Conservation (phyloP, 805 yeast species). For the Cyberlindnera petersonii region DNA sequence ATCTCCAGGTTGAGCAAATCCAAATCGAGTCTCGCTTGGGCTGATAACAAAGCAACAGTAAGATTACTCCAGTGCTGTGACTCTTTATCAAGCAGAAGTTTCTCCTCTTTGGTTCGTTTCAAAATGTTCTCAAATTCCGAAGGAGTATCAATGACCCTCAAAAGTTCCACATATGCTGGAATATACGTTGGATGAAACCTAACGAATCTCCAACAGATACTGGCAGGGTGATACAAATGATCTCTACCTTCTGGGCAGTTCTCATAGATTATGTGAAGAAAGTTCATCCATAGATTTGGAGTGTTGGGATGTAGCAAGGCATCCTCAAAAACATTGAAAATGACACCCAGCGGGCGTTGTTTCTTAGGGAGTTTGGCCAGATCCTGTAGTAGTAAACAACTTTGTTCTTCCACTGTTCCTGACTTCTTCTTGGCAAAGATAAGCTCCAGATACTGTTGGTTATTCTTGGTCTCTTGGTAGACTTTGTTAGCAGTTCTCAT, state of each 20-base stretch:
- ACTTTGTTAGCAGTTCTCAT: conserved; percentile 37
- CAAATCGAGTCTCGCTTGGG: not conserved
- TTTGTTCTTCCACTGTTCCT: conserved; percentile 5
- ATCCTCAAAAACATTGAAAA: conserved; percentile 15
- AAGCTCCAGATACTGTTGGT: conserved; percentile 32
- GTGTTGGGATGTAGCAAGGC: conserved; percentile 11
- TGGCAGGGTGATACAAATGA: too few species aligned
- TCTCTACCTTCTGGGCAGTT: too few species aligned
- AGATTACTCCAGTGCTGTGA: conserved; percentile 35
- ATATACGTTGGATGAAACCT: conserved; percentile 11
- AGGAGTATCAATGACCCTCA: conserved; percentile 4
- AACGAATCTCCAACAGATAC: conserved; percentile 10
- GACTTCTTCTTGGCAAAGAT: conserved; percentile 28
- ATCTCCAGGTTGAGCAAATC: not conserved
- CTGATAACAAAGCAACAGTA: conserved; percentile 28
- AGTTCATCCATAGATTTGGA: conserved; percentile 13
- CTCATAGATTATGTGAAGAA: conserved; percentile 10
- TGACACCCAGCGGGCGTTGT: conserved; percentile 3
- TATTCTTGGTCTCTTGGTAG: conserved; percentile 30
- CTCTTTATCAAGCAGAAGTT: not conserved
- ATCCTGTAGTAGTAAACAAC: conserved; percentile 8
- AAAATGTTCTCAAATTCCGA: not conserved
- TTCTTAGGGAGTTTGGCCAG: conserved; percentile 10
- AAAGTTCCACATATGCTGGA: conserved; percentile 16
- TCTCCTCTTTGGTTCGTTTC: conserved; percentile 1